A percentile compares a stretch with the other conserved stretches of the same genome.
phyloP scores from a whole-genome alignment of 257 asterid species.

The Solanum sitiens region DNA sequence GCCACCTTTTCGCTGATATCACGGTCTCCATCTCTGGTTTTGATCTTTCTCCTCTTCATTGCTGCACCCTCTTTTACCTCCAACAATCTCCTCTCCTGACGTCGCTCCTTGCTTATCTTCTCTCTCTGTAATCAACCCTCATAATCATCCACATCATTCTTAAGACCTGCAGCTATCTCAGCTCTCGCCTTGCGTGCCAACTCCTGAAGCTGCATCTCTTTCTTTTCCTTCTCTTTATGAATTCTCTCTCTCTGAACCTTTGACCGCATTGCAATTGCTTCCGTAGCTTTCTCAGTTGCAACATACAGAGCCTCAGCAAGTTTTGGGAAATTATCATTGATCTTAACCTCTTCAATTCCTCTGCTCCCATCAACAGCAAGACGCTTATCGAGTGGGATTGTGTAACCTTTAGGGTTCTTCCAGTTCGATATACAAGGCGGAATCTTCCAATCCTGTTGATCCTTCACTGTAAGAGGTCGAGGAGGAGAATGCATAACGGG shows the following conservation, averaged over 20 bases:
- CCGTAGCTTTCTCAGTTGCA: conserved; percentile 75
- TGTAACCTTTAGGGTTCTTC: conserved; percentile 89
- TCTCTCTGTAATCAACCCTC: not conserved
- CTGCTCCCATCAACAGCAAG: conserved; percentile 86
- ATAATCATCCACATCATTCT: not conserved
- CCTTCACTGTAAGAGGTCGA: conserved; percentile 64
- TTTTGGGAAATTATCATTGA: conserved; percentile 73
- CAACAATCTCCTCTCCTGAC: not conserved
- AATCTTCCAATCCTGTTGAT: conserved; percentile 82
- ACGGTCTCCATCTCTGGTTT: not conserved
- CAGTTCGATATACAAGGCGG: conserved; percentile 85
- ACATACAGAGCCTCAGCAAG: conserved; percentile 58
- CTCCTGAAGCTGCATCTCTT: not conserved
- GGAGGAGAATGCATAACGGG: not conserved
- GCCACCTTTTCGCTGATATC: not conserved
- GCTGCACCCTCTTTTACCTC: not conserved
- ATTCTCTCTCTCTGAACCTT: conserved; percentile 82
- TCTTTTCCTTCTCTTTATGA: conserved; percentile 53
- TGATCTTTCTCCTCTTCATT: not conserved
- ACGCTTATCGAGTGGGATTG: conserved; percentile 85
- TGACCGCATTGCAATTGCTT: conserved; percentile 74
- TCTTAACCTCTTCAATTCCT: conserved; percentile 73
- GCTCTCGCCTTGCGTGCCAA: not conserved
- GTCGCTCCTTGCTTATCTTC: not conserved
- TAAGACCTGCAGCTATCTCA: not conserved